Base-by-base conservation (phyloP, 768 basidiomycete genomes). In the Agaricus sinodeliciosus region DNA sequence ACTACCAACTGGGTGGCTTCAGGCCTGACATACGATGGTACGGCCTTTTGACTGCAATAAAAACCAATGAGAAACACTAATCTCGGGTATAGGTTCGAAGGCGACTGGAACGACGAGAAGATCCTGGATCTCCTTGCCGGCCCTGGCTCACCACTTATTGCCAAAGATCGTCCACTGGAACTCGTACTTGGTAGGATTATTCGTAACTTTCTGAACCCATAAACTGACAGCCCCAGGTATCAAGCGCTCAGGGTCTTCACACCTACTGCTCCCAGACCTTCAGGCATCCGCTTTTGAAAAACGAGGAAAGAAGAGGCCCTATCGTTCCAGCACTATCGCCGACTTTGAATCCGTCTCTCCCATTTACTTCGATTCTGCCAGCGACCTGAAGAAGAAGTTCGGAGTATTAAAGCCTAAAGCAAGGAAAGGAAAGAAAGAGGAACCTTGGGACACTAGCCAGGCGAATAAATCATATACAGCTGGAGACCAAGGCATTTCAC, bases 311-410 rank as follows among this genome's bases (percentile, higher is more conserved):
- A 19, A 25, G 9, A 37, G 8, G 40, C 57, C 31, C 28, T 57
- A 61, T n/a, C 27, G 1, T 2, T 44, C 13, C 25, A 50, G 19
- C 61, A 57, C 36, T 5, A 54, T 64, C 4, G 49, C 48, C 3
- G 58, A 69, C 8, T 78, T 76, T 50, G 65, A 70, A 25, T 79
- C 77, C 0, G 57, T 80, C 7, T 80, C 79, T 0, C 78, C 78
- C 0, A 75, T 80, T 31, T 60, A 66, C 40, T 80, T 80, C 48
- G 13, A 46, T 43, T 59, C 56, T 6, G 16, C 15, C 3, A 46
- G 63, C 0, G 69, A 71, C 15, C 60, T 80, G 9, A 44, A 57
- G 1, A 67, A 65, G 37, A 79, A 75, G 56, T 56, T 79, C 2
- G 56, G 62, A 9, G 60, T 58, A 2, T 65, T 78, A 49, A 74